phyloP scores from a whole-genome alignment of 164 flowering plant genomes.

The Vitis vinifera region ASM3070453v1 NC_081823.1:3115001-3115500 shows the following conservation, averaged over 20 bases:
- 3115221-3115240: background rate
- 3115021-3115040: too few species aligned
- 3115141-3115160: too few species aligned
- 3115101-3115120: background rate
- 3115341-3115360: conserved; percentile 76
- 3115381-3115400: conserved; percentile 66
- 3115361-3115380: conserved; percentile 98
- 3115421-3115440: background rate
- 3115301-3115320: background rate
- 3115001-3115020: too few species aligned
- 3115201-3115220: background rate
- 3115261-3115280: background rate
- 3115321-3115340: conserved; percentile 56
- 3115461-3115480: too few species aligned
- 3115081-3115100: background rate
- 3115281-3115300: background rate
- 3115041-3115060: too few species aligned
- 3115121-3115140: background rate
- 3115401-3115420: conserved; percentile 5
- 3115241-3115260: background rate
- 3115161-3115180: background rate
- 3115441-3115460: background rate
- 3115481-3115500: too few species aligned
- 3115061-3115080: background rate
- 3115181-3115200: background rate